These are phyloP conservation scores for Bromus sterilis DNA, from an alignment of 176 grass and related monocot species.

Conservation along the genomic window DNA sequence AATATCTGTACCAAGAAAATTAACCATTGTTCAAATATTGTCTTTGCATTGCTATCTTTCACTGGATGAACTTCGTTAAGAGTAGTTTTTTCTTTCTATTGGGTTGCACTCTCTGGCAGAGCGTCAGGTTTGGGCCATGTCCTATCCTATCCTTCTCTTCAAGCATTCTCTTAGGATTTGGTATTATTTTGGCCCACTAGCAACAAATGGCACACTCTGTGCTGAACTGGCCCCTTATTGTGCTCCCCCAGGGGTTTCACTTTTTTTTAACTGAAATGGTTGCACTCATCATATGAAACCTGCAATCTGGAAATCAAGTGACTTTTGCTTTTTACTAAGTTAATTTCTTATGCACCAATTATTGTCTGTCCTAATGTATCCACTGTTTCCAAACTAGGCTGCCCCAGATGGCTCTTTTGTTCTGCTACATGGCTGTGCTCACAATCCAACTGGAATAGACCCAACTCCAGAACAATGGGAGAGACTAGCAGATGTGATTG, in stretches of 20 bases:
- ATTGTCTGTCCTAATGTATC: constrained; percentile 4
- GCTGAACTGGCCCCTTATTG: neutral
- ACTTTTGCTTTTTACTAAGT: neutral
- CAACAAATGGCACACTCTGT: neutral
- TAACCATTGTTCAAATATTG: neutral
- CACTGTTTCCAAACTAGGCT: constrained; percentile 47
- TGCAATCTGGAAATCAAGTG: neutral
- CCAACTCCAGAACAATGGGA: constrained; percentile 87
- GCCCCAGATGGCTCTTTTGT: constrained; percentile 96
- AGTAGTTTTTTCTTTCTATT: neutral
- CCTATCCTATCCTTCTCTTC: neutral
- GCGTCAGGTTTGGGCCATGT: neutral
- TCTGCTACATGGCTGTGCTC: constrained; percentile 88
- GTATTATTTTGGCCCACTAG: neutral
- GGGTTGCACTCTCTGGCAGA: neutral
- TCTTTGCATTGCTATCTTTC: neutral
- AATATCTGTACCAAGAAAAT: neutral
- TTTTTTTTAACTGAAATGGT: neutral
- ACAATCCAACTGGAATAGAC: constrained; percentile 98
- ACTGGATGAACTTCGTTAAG: neutral
- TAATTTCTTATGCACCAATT: neutral
- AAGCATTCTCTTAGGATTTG: neutral
- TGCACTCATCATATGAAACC: neutral
- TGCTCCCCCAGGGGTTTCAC: neutral
- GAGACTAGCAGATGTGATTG: constrained; percentile 77